Evolutionary conservation across 164 flowering plant genomes (phyloP).

Genomic region (Magnolia kwangsiensis): DNA sequence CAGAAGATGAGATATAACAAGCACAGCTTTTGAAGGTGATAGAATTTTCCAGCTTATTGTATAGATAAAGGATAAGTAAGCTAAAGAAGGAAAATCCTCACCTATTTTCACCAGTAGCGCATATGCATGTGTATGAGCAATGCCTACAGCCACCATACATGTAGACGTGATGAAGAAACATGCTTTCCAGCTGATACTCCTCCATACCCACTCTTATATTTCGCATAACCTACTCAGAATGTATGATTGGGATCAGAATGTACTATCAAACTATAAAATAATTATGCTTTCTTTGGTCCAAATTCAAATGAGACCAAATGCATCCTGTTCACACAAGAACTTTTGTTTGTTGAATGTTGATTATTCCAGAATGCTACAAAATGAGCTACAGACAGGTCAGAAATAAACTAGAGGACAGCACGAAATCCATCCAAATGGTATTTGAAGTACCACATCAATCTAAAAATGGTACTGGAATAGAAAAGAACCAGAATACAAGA

Average conservation of each 20-base stretch:
- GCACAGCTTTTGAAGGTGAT: not conserved
- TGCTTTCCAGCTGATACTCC: conserved; percentile 92
- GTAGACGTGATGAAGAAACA: conserved; percentile 85
- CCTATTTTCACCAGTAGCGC: conserved; percentile 97
- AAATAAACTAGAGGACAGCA: not conserved
- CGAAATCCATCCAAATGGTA: not conserved
- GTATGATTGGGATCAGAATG: conserved; percentile 8
- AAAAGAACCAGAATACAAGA: not conserved
- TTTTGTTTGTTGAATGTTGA: not conserved
- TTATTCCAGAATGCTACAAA: not conserved
- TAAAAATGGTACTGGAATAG: not conserved
- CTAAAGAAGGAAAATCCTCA: conserved; percentile 13
- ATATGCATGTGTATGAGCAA: conserved; percentile 90
- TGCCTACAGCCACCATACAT: conserved; percentile 96
- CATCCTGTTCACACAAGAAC: not conserved
- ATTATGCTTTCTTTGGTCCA: not conserved
- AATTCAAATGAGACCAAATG: not conserved
- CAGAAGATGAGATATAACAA: not conserved
- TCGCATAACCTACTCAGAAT: conserved; percentile 69
- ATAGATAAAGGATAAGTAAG: not conserved
- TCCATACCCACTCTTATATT: conserved; percentile 63
- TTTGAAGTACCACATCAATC: too few species aligned
- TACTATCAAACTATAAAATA: not conserved
- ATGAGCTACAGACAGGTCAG: not conserved
- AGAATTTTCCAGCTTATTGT: not conserved